Base-by-base conservation (phyloP, 495 filamentous ascomycete genomes). In the Penicillium daleae region DNA sequence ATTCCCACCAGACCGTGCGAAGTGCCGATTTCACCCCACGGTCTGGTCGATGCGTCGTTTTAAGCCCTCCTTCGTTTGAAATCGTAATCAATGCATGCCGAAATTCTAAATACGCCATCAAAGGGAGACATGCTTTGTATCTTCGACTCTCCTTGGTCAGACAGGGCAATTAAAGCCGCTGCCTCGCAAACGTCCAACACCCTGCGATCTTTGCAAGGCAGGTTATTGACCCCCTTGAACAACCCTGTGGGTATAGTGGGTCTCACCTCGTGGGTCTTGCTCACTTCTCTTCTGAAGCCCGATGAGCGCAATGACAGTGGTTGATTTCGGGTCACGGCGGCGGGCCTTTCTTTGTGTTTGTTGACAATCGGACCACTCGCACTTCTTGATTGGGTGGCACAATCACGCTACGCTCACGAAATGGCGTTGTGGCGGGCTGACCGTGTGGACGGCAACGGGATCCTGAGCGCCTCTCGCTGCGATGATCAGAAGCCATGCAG, bases 401-500 rank as follows among this genome's bases (percentile, higher is more conserved):
- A 7, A 21, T 35, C 10, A 40, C 56, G 40, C 56, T 57, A 48
- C 19, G 10, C 39, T 22, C 29, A 15, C 40, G 2, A 32, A 33
- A 33, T 2, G 40, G 9, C 49, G 4, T 27, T 21, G 31, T 53
- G 22, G 48, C 57, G 48, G 26, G 26, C 58, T 60, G 58, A 29
- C 39, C 15, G 10, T 29, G 31, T 51, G 42, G 40, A 21, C 17
- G 39, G 17, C 22, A 31, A 15, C 6, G 8, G 19, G 26, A 21
- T 44, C 39, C 37, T 21, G 54, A 44, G 26, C 29, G 51, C 51
- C 51, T 54, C 31, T 54, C 10, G 0, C 13, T 54, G 51, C 12
- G 13, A 50, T 35, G n/a, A 54, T 19, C 17, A 21, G 27, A 35
- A 33, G 51, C 31, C 29, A 32, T 54, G 50, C 15, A 79, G 84